Evolutionary conservation across 2,329 filamentous ascomycete genomes (phyloP).

Genomic region (Fusarium sp.): DNA sequence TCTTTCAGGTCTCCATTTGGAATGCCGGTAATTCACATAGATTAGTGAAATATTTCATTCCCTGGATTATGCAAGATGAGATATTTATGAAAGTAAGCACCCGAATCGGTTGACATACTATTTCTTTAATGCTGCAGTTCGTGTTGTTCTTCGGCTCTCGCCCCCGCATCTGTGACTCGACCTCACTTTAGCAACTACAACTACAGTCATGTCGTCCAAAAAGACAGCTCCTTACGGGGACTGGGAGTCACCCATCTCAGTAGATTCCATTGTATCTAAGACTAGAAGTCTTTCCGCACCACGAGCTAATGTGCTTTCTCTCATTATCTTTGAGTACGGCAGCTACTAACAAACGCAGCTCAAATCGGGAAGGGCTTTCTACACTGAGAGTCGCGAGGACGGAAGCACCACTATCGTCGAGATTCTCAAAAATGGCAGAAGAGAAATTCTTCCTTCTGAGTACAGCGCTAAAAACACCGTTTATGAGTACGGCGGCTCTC

Average conservation of each 20-base stretch:
- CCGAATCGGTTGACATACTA: not conserved
- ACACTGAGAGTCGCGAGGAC: conserved; percentile 53
- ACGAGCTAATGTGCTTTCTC: conserved; percentile 50
- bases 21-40: not conserved
- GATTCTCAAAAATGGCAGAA: conserved; percentile 48
- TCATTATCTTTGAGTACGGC: too few relatives aligned
- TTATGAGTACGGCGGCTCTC: conserved; percentile 65
- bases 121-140: not conserved
- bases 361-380: conserved; percentile 52
- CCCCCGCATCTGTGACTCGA: conserved; percentile 27
- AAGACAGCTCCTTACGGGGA: conserved; percentile 52
- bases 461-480: conserved; percentile 60
- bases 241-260: conserved; percentile 56
- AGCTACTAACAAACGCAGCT: conserved; percentile 29
- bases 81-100: not conserved
- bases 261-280: conserved; percentile 53
- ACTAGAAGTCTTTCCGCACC: conserved; percentile 51
- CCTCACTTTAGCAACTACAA: conserved; percentile 4
- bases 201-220: conserved; percentile 29
- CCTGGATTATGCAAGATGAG: not conserved
- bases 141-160: not conserved
- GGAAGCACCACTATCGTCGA: conserved; percentile 61
- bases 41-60: not conserved
- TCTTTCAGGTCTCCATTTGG: not conserved
- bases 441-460: conserved; percentile 57